Evolutionary conservation across 169 alveolate genomes (phyloP), one percentile per base, ranked within the genome.

Genomic region (Blepharisma undulans): DNA sequence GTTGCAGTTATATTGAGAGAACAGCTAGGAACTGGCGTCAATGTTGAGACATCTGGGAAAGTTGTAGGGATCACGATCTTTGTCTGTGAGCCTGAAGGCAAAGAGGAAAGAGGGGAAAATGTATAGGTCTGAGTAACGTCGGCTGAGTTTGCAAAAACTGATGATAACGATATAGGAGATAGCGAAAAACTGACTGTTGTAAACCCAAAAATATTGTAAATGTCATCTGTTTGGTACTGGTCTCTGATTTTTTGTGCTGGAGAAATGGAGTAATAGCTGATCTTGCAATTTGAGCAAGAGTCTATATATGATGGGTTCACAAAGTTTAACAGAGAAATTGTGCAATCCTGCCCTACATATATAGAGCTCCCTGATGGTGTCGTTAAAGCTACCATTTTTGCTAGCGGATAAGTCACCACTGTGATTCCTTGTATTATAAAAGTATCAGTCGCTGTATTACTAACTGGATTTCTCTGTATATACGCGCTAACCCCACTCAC

Each of bases 381-480:
- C 7, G 89, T 82, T n/a, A 82, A 60, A 48, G 89, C 74, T 32
- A 82, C 89, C 89, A 82, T 82, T 82, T 60, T 82, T 2, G 89
- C 89, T 82, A n/a, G 61, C 8, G 89, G 89, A 60, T 82, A 82
- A 3, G 74, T 34, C 33, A 60, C 77, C n/a, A 82, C 76, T 21
- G 27, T 30, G 25, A 82, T 4, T 1, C 77, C 77, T 36, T 82
- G 61, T 21, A 59, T 60, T 22, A 82, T 82, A 60, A 32, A 82
- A 22, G 89, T 82, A 32, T 82, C 78, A 82, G 89, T 82, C 6
- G 27, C 32, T 1, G 30, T 82, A 60, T 36, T 59, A 10, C 18
- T 82, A 8, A 82, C 27, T 3, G 78, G 78, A 16, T 82, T 82
- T 82, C 60, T 82, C 78, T 34, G 33, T 59, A 82, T 59, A 22